A percentile compares a stretch with the other conserved stretches of the same genome.
phyloP scores from a whole-genome alignment of 2,329 filamentous ascomycete genomes.

The Aschersonia sp. region DNA sequence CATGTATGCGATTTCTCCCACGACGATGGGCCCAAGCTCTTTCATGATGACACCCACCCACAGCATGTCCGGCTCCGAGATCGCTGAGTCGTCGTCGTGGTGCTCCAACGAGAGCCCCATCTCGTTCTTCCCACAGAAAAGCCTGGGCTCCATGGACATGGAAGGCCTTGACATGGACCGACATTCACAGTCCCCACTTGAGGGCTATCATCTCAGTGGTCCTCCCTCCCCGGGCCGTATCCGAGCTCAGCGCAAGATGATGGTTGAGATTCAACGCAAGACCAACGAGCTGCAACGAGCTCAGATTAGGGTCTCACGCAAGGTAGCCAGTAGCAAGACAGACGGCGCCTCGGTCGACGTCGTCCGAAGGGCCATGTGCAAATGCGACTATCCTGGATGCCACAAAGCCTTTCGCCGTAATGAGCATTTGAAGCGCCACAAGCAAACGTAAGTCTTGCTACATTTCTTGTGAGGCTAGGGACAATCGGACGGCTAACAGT shows the following conservation, averaged over 20 bases:
- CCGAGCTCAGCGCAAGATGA: constrained; percentile 23
- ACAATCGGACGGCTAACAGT: neutral
- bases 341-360: constrained; percentile 18
- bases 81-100: constrained; percentile 23
- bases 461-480: neutral
- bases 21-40: constrained; percentile 16
- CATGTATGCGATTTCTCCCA: constrained; percentile 20
- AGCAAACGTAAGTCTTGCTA: constrained; percentile 27
- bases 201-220: constrained; percentile 16
- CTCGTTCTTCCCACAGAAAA: constrained; percentile 21
- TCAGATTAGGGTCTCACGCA: constrained; percentile 20
- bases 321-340: constrained; percentile 12
- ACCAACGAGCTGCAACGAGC: constrained; percentile 27
- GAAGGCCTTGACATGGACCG: constrained; percentile 20
- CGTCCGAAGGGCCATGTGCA: constrained; percentile 24
- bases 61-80: constrained; percentile 23
- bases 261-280: constrained; percentile 28
- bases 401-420: constrained; percentile 34
- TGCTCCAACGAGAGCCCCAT: constrained; percentile 26
- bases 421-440: constrained; percentile 42
- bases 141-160: constrained; percentile 15
- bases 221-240: constrained; percentile 17
- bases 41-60: constrained; percentile 26
- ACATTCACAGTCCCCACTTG: constrained; percentile 19
- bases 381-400: constrained; percentile 32